phyloP scores from a whole-genome alignment of 2,329 filamentous ascomycete species.

The Aspergillus cejpii region DNA sequence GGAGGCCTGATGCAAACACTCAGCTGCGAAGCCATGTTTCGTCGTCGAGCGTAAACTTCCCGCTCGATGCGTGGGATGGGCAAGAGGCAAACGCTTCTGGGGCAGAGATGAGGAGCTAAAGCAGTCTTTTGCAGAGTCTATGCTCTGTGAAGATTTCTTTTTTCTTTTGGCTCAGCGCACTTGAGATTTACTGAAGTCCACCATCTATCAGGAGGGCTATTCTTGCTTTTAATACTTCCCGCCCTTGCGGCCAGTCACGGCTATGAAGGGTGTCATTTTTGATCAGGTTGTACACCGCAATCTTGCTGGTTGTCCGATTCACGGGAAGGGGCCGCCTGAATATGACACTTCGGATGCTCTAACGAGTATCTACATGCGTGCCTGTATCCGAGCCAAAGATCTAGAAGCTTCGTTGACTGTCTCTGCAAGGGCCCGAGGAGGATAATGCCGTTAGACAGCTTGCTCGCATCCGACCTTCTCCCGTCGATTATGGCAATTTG shows the following conservation, averaged over 20 bases:
- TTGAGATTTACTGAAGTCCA: background rate
- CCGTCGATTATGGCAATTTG: background rate
- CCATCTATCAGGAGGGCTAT: background rate
- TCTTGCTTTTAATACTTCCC: conserved; percentile 1
- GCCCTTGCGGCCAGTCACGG: background rate
- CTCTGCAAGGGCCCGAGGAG: conserved; percentile 22
- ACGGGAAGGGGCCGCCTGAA: conserved; percentile 17
- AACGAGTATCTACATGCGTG: conserved; percentile 7
- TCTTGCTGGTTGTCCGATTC: conserved; percentile 11
- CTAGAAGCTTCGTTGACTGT: conserved; percentile 7
- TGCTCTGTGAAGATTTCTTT: background rate
- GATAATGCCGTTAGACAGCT: conserved; percentile 13
- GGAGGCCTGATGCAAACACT: background rate
- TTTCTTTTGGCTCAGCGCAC: background rate
- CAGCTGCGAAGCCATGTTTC: background rate
- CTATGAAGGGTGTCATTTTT: background rate
- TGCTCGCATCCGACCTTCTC: conserved; percentile 7
- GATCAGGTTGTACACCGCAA: conserved; percentile 16
- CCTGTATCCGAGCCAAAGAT: conserved; percentile 2
- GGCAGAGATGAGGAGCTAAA: no score
- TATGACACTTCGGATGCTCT: conserved; percentile 8
- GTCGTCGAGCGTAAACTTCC: background rate
- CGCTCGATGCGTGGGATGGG: background rate
- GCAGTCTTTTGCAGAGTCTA: background rate
- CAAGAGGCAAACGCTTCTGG: background rate